These are phyloP conservation scores for Cercospora zeina DNA, from an alignment of 2,329 filamentous ascomycete genomes.

Conservation along the genomic window DNA sequence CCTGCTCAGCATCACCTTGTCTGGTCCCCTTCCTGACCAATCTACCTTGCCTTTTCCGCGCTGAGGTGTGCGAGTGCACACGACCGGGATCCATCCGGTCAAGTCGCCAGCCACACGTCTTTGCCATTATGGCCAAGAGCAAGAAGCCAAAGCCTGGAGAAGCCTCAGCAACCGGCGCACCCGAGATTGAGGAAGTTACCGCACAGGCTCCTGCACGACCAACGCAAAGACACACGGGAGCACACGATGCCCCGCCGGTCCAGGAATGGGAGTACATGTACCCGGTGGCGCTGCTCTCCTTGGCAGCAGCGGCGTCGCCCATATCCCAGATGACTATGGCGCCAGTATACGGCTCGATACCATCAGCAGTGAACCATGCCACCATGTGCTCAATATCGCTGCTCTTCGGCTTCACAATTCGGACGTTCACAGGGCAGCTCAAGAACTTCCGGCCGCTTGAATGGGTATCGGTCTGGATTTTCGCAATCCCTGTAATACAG, in stretches of 20 bases:
- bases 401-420: slow-evolving; percentile 53
- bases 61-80: not conserved
- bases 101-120: not conserved
- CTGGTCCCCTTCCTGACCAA: not conserved
- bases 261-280: slow-evolving; percentile 19
- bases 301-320: slow-evolving; percentile 66
- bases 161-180: not conserved
- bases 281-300: slow-evolving; percentile 25
- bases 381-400: slow-evolving; percentile 54
- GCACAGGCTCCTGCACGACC: not conserved
- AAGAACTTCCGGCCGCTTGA: not conserved
- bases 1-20: slow-evolving; percentile 10
- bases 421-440: not conserved
- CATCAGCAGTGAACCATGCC: slow-evolving; percentile 68
- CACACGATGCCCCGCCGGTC: slow-evolving; percentile 4
- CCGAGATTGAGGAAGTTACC: not conserved
- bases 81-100: slow-evolving; percentile 6
- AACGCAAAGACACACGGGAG: not conserved
- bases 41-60: not conserved
- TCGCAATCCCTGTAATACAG: slow-evolving; percentile 73
- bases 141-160: slow-evolving; percentile 1
- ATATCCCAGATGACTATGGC: slow-evolving; percentile 75
- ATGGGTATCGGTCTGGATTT: slow-evolving; percentile 61
- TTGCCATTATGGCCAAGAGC: slow-evolving; percentile 6
- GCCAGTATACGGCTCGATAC: slow-evolving; percentile 85